A percentile compares a stretch with the other conserved stretches of the same genome.
Evolutionary conservation across 306 rosid genomes (phyloP).

Genomic region (Purshia tridentata): DNA sequence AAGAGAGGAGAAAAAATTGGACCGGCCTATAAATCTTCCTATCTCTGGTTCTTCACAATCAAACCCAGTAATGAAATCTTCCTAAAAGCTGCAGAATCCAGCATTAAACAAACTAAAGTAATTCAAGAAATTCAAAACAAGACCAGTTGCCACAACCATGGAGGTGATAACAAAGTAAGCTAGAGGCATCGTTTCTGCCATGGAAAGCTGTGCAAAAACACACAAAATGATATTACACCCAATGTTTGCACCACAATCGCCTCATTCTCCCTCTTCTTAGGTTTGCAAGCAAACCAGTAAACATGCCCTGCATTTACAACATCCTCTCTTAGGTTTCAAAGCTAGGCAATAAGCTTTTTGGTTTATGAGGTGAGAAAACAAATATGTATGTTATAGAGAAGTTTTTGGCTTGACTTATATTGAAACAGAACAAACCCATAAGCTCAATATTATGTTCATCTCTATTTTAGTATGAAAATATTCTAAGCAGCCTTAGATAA

Average conservation of each 20-base stretch:
- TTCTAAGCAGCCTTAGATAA: slow-evolving; percentile 4
- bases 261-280: slow-evolving; percentile 88
- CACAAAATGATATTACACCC: slow-evolving; percentile 61
- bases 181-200: slow-evolving; percentile 85
- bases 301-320: slow-evolving; percentile 67
- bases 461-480: background rate
- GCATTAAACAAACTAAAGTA: slow-evolving; percentile 61
- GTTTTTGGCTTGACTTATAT: background rate
- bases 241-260: slow-evolving; percentile 78
- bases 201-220: slow-evolving; percentile 69
- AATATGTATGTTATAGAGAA: background rate
- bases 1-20: no score
- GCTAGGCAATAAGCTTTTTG: slow-evolving; percentile 7
- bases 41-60: no score
- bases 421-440: background rate
- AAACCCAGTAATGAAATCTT: slow-evolving; percentile 80
- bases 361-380: slow-evolving; percentile 1
- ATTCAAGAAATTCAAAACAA: slow-evolving; percentile 68
- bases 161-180: slow-evolving; percentile 64
- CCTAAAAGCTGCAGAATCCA: slow-evolving; percentile 70
- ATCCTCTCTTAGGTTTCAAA: slow-evolving; percentile 14
- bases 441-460: background rate
- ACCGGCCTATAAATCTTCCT: no score
- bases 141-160: slow-evolving; percentile 61
- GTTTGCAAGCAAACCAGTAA: slow-evolving; percentile 81